A percentile compares a stretch with the other conserved stretches of the same genome.
phyloP scores from a whole-genome alignment of 805 yeast species.

The Yarrowia hollandica region DNA sequence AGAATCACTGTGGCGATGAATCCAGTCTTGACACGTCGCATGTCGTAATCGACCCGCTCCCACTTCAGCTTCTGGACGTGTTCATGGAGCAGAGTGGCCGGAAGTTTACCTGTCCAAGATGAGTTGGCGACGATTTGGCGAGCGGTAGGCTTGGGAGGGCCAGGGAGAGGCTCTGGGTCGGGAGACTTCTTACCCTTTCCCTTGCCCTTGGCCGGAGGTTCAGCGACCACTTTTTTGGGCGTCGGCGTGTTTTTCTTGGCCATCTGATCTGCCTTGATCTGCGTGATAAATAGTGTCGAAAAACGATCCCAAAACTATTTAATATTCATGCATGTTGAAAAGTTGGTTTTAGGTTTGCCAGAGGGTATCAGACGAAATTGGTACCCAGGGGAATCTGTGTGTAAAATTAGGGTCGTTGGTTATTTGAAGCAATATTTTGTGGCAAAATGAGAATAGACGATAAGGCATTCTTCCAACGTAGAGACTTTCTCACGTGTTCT shows the following conservation, averaged over 20 bases:
- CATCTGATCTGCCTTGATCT: too few relatives aligned
- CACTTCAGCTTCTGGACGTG: conserved; percentile 85
- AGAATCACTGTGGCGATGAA: conserved; percentile 64
- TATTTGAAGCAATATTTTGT: too few relatives aligned
- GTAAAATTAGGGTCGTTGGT: too few relatives aligned
- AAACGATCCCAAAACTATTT: not conserved
- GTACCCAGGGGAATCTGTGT: too few relatives aligned
- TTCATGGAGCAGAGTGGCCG: conserved; percentile 82
- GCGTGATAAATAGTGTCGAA: not conserved
- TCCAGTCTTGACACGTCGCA: conserved; percentile 57
- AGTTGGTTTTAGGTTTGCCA: too few relatives aligned
- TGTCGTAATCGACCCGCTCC: conserved; percentile 80
- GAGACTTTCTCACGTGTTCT: too few relatives aligned
- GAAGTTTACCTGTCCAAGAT: conserved; percentile 95
- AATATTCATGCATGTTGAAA: too few relatives aligned
- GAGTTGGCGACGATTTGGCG: conserved; percentile 54
- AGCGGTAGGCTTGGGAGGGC: conserved; percentile 13
- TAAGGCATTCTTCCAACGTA: too few relatives aligned
- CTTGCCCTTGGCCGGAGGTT: not conserved
- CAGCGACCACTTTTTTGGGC: conserved; percentile 3
- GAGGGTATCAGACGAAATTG: too few relatives aligned
- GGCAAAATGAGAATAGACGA: too few relatives aligned
- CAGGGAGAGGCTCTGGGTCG: not conserved
- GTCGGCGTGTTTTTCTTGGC: conserved; percentile 12
- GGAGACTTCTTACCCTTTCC: conserved; percentile 4